Evolutionary conservation across 1,139 yeast genomes (phyloP).

Genomic region (Debaryomycetaceae sp.): DNA sequence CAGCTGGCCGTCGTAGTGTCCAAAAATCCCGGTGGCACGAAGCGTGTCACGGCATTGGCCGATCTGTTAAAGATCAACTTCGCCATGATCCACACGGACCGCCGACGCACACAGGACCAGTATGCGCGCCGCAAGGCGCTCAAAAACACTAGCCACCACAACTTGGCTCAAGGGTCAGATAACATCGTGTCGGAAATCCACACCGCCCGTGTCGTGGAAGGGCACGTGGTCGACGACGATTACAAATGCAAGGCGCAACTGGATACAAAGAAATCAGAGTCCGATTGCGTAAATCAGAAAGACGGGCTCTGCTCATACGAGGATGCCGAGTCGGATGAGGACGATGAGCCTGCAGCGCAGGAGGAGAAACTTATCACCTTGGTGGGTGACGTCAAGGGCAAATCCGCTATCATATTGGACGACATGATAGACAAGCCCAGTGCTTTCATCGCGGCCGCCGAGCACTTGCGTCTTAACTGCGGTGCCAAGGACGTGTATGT

Average conservation of each 20-base stretch:
- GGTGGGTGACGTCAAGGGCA: constrained; percentile 89
- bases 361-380: constrained; percentile 86
- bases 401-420: constrained; percentile 87
- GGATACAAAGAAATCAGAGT: constrained; percentile 2
- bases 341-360: constrained; percentile 60
- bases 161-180: constrained; percentile 31
- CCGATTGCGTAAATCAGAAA: constrained; percentile 16
- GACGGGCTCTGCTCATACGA: constrained; percentile 76
- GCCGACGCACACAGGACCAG: constrained; percentile 78
- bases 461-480: constrained; percentile 87
- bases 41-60: constrained; percentile 93
- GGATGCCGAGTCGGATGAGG: constrained; percentile 68
- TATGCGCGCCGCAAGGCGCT: constrained; percentile 33
- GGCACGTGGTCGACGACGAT: constrained; percentile 94
- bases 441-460: constrained; percentile 94
- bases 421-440: constrained; percentile 96
- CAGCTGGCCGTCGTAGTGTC: constrained; percentile 81
- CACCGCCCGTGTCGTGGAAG: constrained; percentile 92
- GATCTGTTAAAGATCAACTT: constrained; percentile 91
- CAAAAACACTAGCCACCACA: constrained; percentile 15
- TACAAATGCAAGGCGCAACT: constrained; percentile 17
- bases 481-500: constrained; percentile 89
- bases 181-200: constrained; percentile 74
- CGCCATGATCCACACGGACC: constrained; percentile 98
- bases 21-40: constrained; percentile 97